Base-by-base conservation (phyloP, 495 filamentous ascomycete species). In the Monascus purpureus region DNA sequence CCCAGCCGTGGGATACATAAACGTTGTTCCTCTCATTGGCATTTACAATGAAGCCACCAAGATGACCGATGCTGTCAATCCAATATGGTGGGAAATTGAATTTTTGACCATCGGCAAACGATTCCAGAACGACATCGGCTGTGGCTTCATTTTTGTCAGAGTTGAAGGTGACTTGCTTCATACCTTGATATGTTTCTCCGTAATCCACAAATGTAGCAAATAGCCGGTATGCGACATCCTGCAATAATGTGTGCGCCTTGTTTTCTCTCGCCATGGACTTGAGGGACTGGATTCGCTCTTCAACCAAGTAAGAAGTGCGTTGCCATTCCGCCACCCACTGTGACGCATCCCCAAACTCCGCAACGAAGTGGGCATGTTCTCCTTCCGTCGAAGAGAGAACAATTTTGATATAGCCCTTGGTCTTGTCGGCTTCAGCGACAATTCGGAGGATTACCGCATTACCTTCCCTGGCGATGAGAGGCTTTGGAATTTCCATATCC, bases 21-120 rank as follows among this genome's bases (percentile, higher is more conserved):
- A 69, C 62, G 25, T 55, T 52, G 22, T 59, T 54, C 14, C 58
- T 52, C 19, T 68, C 66, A 13, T 54, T 63, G 12, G 44, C 63
- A 38, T 73, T 73, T 45, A 69, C 57, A 23, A 69, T 62, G 43
- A 73, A 72, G 6, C 68, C 68, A 6, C 63, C 55, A 17, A 69
- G 40, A 37, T 73, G 69, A 17, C 42, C 45, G 4, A 70, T 26
- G 22, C 49, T 55, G 41, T 73, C 69, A 35, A 72, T 63, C 53
- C 27, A 68, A 46, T 30, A 67, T 42, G 42, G 49, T 14, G 4
- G 38, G 0, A 18, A 47, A 1, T 13, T 38, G 2, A 16, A 18
- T 11, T 6, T 18, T 16, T n/a, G n/a, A n/a, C n/a, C n/a, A n/a
- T n/a, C 47, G 2, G 64, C 62, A 17, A 37, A 40, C 0, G 54